Conservation (phyloP, 208 protist species). For the Crithidia fasciculata region DNA sequence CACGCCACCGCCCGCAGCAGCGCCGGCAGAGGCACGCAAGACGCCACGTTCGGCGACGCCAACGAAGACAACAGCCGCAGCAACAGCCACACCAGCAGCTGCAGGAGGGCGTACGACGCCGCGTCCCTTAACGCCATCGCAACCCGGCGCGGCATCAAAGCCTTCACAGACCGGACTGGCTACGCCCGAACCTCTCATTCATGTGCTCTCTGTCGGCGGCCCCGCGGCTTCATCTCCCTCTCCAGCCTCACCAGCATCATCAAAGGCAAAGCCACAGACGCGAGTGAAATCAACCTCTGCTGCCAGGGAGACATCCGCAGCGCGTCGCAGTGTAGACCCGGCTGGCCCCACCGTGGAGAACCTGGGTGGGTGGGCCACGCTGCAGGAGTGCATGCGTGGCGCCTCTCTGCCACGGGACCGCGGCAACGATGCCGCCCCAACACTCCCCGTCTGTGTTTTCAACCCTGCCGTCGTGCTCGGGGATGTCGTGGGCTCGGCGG, state of each 20-base stretch:
- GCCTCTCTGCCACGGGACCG: neutral
- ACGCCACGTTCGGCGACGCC: too few relatives aligned
- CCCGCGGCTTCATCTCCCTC: neutral
- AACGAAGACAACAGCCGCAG: too few relatives aligned
- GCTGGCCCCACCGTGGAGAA: neutral
- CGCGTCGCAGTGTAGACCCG: neutral
- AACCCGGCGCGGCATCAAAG: too few relatives aligned
- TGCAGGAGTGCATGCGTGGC: conserved; percentile 18
- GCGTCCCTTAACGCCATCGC: too few relatives aligned
- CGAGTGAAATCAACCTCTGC: too few relatives aligned
- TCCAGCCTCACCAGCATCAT: neutral
- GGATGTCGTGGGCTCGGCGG: conserved; percentile 6
- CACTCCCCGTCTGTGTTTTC: conserved; percentile 14
- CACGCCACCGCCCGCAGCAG: too few relatives aligned
- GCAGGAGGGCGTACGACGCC: too few relatives aligned
- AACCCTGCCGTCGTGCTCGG: conserved; percentile 25
- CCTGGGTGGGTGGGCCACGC: conserved; percentile 19
- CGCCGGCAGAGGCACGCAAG: too few relatives aligned
- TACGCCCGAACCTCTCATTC: neutral
- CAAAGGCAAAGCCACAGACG: too few relatives aligned
- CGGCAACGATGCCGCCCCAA: neutral
- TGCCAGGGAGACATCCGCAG: too few relatives aligned
- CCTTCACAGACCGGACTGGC: neutral
- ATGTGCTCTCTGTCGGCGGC: neutral
- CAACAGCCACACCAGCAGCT: too few relatives aligned